These are phyloP conservation scores for Viridothelium virens DNA, from an alignment of 495 filamentous ascomycete genomes.

Conservation along the genomic window DNA sequence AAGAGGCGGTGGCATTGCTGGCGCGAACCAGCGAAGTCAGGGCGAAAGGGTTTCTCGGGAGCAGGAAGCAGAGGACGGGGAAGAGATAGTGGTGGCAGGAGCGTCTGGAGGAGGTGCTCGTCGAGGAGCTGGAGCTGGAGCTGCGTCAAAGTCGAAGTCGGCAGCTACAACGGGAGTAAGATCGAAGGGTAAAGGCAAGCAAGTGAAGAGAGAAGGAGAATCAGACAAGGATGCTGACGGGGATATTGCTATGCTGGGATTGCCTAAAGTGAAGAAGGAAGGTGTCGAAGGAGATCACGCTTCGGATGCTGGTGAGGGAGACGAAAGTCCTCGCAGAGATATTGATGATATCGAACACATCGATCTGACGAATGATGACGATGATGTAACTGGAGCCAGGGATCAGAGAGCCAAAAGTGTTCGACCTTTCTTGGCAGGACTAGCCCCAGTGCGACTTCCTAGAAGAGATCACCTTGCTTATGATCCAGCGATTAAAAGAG, in stretches of 20 bases:
- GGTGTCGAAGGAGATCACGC: conserved; percentile 32
- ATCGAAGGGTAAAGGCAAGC: conserved; percentile 4
- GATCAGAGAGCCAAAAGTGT: neutral
- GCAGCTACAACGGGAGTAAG: neutral
- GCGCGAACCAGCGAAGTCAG: neutral
- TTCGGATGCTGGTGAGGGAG: conserved; percentile 28
- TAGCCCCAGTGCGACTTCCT: conserved; percentile 45
- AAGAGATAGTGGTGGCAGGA: neutral
- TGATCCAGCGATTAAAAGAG: conserved; percentile 15
- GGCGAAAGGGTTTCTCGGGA: conserved; percentile 13
- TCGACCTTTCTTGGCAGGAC: neutral
- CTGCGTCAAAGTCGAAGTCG: conserved; percentile 8
- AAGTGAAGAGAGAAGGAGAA: conserved; percentile 18
- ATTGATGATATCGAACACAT: conserved; percentile 31
- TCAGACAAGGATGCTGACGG: conserved; percentile 15
- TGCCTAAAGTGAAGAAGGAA: conserved; percentile 19
- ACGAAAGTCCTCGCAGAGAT: conserved; percentile 24
- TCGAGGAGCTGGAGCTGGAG: neutral
- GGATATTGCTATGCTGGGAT: conserved; percentile 10
- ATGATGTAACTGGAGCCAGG: conserved; percentile 15
- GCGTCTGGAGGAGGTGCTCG: neutral
- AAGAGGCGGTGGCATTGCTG: conserved; percentile 13
- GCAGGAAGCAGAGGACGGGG: neutral
- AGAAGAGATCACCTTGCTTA: conserved; percentile 18
- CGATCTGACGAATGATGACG: conserved; percentile 31